phyloP scores from a whole-genome alignment of 257 asterid species.

The Solanum bukasovii region DNA sequence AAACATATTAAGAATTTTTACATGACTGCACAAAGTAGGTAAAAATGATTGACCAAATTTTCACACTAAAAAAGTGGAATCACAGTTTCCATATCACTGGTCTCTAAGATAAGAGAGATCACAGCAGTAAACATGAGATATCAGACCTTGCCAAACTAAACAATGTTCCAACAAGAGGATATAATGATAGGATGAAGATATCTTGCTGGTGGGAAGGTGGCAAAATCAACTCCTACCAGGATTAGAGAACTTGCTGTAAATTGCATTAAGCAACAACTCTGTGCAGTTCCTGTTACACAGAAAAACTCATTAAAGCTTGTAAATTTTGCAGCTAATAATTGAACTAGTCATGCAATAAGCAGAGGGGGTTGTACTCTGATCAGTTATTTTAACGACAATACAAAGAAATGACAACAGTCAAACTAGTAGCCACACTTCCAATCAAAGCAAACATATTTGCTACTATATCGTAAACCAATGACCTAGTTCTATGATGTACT shows the following conservation, averaged over 20 bases:
- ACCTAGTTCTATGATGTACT: background rate
- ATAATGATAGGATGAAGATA: slow-evolving; percentile 4
- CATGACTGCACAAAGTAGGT: background rate
- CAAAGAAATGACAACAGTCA: background rate
- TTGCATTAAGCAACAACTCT: slow-evolving; percentile 4
- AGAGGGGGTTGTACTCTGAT: background rate
- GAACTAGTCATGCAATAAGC: background rate
- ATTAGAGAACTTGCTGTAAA: slow-evolving; percentile 33
- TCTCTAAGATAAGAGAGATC: background rate
- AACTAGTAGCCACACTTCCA: background rate
- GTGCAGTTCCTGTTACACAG: slow-evolving; percentile 37
- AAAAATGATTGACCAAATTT: background rate
- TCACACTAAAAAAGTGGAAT: background rate
- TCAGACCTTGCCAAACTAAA: background rate
- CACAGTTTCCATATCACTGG: background rate
- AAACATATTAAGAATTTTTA: background rate
- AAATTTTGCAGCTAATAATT: background rate
- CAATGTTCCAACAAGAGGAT: background rate
- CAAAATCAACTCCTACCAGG: slow-evolving; percentile 50
- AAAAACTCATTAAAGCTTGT: background rate
- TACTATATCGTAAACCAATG: background rate
- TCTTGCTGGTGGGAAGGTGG: slow-evolving; percentile 57
- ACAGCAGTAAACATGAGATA: background rate
- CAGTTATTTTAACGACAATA: background rate
- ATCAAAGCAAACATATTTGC: background rate